Evolutionary conservation across 2,329 filamentous ascomycete species (phyloP), one percentile per base, ranked within the genome.

Genomic region (Phialophora macrospora): DNA sequence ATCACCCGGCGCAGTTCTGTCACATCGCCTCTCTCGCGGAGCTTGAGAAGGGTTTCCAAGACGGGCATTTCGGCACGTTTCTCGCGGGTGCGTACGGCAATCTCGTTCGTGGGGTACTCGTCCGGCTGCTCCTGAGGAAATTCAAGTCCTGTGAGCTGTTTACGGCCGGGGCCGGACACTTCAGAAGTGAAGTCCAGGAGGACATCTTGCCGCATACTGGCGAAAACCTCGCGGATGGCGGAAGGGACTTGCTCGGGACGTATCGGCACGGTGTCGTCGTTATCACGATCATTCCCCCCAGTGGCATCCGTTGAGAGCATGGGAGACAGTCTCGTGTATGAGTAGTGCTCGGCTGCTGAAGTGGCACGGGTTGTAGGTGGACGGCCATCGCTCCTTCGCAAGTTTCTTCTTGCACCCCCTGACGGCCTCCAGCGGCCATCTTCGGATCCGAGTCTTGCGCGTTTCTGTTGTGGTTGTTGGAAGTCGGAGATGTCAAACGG

Each of bases 161-260:
- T 26, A 14, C 8, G 8, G 51, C 51, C 51, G 26, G 12, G 51
- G 3, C 51, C 51, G 22, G 22, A n/a, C 2, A 14, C 8, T 14
- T 32, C 51, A 28, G 51, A 3, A n/a, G 24, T 12, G 17, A 30
- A 9, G 17, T 55, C 17, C 4, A 32, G 24, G 24, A 55, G 26
- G 3, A 55, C 51, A 30, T 55, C 51, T 55, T 55, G 14, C 26
- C 26, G 51, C 51, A 55, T 55, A 30, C 6, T 55, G 11, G 51
- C 51, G 14, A 55, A 55, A 17, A 55, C 24, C 28, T 55, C 51
- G 17, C 51, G 51, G 22, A 55, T 55, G 12, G 26, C 51, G 22
- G 14, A 28, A 30, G 51, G 51, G 1, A 55, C 51, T 8, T 55
- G 9, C 17, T 55, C 12, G 24, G 51, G 51, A 9, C 24, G 24